Evolutionary conservation across 768 basidiomycete species (phyloP), one percentile per base, ranked within the genome.

Genomic region (Amanita muscaria): DNA sequence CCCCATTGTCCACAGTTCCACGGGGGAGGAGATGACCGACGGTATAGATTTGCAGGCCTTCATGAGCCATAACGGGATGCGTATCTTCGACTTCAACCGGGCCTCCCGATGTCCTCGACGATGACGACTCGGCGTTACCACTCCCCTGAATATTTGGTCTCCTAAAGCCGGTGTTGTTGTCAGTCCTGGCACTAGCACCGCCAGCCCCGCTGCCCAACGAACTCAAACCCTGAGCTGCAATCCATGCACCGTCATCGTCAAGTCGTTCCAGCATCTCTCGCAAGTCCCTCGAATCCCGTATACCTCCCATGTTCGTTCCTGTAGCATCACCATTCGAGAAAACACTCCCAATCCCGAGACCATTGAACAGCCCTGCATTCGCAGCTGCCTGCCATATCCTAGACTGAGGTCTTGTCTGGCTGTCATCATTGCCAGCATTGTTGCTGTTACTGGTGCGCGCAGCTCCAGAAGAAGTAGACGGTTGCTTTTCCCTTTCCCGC

Each of bases 31-130:
- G 63, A 58, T 87, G 85, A 0, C 86, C 85, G 3, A 88, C 74
- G 1, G 87, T 88, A 56, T 85, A 85, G 42, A 88, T 83, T 58
- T 86, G 83, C 42, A 88, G 59, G 3, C 83, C 85, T 53, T 83
- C 76, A 48, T 85, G 81, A 32, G 59, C 58, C 53, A 59, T 49
- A 40, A 57, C 54, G 6, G 45, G 50, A 22, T 37, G 40, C 11
- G 40, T 33, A 19, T 45, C 48, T 34, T 52, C 51, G 27, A 46
- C 30, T 12, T 38, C 46, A 38, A 40, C 34, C 51, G 12, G 27
- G 12, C 27, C 27, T 29, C n/a, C n/a, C n/a, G n/a, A n/a, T n/a
- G n/a, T n/a, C n/a, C n/a, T n/a, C n/a, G n/a, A n/a, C n/a, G n/a
- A n/a, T n/a, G n/a, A n/a, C n/a, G n/a, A n/a, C n/a, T n/a, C n/a